Base-by-base conservation (phyloP, 2,329 filamentous ascomycete genomes). In the Aspergillus aculeatus region DNA sequence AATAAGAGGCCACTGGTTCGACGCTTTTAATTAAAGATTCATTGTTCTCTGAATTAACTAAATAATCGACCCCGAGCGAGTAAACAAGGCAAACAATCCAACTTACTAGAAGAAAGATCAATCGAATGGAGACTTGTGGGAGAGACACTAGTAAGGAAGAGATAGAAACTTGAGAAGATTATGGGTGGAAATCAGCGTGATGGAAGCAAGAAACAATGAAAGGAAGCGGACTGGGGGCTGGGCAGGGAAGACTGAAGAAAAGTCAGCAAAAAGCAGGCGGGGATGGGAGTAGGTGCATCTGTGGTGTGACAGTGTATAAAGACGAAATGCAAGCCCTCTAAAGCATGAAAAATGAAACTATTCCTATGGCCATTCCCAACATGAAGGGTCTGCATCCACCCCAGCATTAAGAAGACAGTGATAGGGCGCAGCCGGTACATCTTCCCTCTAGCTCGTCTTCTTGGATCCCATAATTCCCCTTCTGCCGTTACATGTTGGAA, bases 21-120 rank as follows among this genome's bases (percentile, higher is more conserved):
- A 44, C 38, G 38, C 16, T 44, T 56, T 47, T 60, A 57, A 59
- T 52, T 9, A 60, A 60, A 65, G 62, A 65, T 64, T 63, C 69
- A 68, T 65, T 56, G 65, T 71, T 68, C 68, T 73, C 68, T 69
- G 69, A 71, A 73, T 75, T 75, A 6, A 41, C 14, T 41, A 75
- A 68, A 12, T 73, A 63, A 70, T 69, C 26, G 26, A 29, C 72
- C 73, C 68, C 38, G 16, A 19, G 7, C 62, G 58, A 69, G 64
- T 62, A 62, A 57, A 64, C 48, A 63, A 70, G 68, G 65, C 68
- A 66, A 70, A 64, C 66, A 71, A 68, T 71, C 71, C 72, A 74
- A 74, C 68, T 65, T 71, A 71, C 66, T 63, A 67, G 64, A 55
- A 60, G 62, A 64, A 57, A 65, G 62, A 66, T 62, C 62, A 53